These are phyloP conservation scores for Myriosclerotinia curreyana DNA, from an alignment of 2,329 filamentous ascomycete species.

Conservation along the genomic window DNA sequence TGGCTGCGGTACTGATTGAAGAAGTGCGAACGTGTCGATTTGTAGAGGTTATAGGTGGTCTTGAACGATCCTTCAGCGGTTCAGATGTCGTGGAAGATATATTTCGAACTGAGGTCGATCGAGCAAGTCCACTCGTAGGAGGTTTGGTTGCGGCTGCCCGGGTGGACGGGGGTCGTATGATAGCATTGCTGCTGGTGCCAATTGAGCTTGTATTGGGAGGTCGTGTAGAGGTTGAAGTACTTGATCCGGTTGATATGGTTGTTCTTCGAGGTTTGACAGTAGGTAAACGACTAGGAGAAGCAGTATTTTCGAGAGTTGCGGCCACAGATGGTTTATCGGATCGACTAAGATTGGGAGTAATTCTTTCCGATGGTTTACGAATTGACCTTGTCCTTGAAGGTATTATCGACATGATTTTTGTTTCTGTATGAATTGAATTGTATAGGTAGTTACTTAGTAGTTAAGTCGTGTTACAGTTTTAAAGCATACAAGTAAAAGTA, in stretches of 20 bases:
- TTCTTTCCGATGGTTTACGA: constrained; percentile 31
- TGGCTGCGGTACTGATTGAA: constrained; percentile 22
- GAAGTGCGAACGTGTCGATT: constrained; percentile 35
- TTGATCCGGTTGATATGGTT: constrained; percentile 24
- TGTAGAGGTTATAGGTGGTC: constrained; percentile 25
- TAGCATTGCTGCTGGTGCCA: constrained; percentile 28
- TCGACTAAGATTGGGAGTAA: constrained; percentile 22
- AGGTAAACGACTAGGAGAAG: constrained; percentile 39
- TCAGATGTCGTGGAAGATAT: constrained; percentile 22
- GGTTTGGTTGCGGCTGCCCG: constrained; percentile 30
- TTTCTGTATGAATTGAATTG: constrained; percentile 5
- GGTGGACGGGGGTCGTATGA: constrained; percentile 33
- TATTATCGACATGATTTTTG: constrained; percentile 29
- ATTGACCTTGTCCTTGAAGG: constrained; percentile 35
- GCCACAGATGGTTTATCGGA: constrained; percentile 10
- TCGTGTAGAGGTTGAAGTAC: constrained; percentile 20
- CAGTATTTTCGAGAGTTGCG: neutral
- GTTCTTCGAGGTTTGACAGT: constrained; percentile 33
- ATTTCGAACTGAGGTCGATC: constrained; percentile 30
- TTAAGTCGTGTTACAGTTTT: neutral
- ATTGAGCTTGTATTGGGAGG: constrained; percentile 31
- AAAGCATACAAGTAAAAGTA: neutral
- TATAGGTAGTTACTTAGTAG: neutral
- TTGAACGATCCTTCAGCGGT: constrained; percentile 23
- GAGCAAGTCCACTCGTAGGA: constrained; percentile 28